Base-by-base conservation (phyloP, 192 early-diverging fungal species). In the Linnemannia schmuckeri region DNA sequence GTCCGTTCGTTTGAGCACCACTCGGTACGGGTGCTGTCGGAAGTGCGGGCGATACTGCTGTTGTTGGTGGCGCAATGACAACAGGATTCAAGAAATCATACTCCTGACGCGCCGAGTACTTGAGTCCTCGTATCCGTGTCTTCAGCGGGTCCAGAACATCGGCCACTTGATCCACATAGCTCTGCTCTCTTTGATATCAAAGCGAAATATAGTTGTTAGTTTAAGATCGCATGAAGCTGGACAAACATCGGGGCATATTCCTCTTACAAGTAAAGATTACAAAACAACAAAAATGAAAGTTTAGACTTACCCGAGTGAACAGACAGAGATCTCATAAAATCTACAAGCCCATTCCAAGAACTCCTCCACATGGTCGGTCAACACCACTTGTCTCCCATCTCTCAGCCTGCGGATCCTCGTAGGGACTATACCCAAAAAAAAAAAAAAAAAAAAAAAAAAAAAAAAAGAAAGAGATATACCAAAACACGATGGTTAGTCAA, bases 81-180 rank as follows among this genome's bases (percentile, higher is more conserved):
- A 33, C 30, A 33, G 61, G 61, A 38, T 88, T 82, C 76, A 94
- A 90, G 74, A 92, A 93, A 55, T 94, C 88, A 75, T 93, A 94
- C 79, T 96, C 95, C 46, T 88, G 90, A 13, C 95, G 85, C 2
- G 95, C 95, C 30, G 93, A 94, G 82, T 95, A 95, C 37, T 88
- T 76, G 35, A 91, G 90, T 35, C 94, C 95, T 41, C 90, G 88
- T 72, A 95, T 94, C 18, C 89, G 72, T 24, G 88, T 90, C 27
- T 88, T 88, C 73, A 85, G 69, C n/a, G 93, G 93, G 80, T 96
- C 93, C 33, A 96, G 86, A 15, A 94, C 92, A 54, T 80, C 75
- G 5, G 92, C 88, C 6, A 96, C 95, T 80, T 90, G 92, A 44
- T 95, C 92, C n/a, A 96, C 94, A 85, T 96, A 96, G 8, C 91